A percentile compares a stretch with the other conserved stretches of the same genome.
phyloP scores from a whole-genome alignment of 441 rosid genomes.

The Capsella rubella region DNA sequence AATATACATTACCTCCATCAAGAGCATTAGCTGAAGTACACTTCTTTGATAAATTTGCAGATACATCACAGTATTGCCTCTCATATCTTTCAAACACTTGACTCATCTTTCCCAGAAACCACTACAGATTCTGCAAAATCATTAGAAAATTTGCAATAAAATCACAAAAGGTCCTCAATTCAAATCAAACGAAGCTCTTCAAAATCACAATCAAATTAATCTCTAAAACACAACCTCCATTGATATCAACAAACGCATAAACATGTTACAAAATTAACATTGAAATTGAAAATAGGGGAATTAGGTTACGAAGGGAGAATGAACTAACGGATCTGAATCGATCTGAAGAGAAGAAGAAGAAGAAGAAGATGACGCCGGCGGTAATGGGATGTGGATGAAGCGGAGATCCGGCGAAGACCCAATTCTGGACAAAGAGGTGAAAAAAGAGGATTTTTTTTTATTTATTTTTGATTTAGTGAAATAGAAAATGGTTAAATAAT shows the following conservation, averaged over 20 bases:
- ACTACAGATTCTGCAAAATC: conserved; percentile 6
- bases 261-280: too few relatives aligned
- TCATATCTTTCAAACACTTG: conserved; percentile 77
- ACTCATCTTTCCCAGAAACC: conserved; percentile 58
- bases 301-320: not conserved
- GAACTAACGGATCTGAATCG: not conserved
- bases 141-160: not conserved
- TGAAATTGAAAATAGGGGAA: not conserved
- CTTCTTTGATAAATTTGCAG: conserved; percentile 72
- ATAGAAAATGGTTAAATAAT: too few relatives aligned
- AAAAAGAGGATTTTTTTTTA: too few relatives aligned
- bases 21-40: conserved; percentile 63
- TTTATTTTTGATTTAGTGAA: not conserved
- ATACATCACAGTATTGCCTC: conserved; percentile 83
- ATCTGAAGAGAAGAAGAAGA: not conserved
- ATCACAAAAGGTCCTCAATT: not conserved
- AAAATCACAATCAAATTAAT: too few relatives aligned
- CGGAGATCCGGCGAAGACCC: not conserved
- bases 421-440: not conserved
- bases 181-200: too few relatives aligned
- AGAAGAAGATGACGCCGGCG: not conserved
- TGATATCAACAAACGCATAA: too few relatives aligned
- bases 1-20: conserved; percentile 57
- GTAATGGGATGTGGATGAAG: not conserved
- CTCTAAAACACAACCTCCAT: too few relatives aligned